These are phyloP conservation scores for Hyaloraphidium curvatum DNA, from an alignment of 192 early-diverging fungal species.

Conservation along the genomic window DNA sequence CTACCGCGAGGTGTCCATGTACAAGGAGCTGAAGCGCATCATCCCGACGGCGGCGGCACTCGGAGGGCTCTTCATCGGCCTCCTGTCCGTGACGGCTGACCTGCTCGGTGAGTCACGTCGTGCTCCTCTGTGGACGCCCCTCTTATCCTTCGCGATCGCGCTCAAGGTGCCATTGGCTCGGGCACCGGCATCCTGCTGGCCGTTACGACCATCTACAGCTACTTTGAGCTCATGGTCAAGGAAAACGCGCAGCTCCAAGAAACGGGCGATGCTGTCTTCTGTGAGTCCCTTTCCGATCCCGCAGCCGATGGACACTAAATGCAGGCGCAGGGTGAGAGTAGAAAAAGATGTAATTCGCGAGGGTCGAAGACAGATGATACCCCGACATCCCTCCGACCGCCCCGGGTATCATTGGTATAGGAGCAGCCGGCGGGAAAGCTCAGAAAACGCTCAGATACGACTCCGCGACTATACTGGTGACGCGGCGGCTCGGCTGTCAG, in stretches of 20 bases:
- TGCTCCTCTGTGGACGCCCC: neutral
- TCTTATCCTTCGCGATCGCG: neutral
- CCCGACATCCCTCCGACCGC: too few species aligned
- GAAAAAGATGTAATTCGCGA: too few species aligned
- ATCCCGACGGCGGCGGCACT: constrained; percentile 96
- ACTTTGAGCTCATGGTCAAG: constrained; percentile 94
- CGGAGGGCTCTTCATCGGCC: constrained; percentile 91
- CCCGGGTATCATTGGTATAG: too few species aligned
- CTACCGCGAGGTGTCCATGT: constrained; percentile 86
- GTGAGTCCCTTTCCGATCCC: too few species aligned
- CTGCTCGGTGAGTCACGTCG: constrained; percentile 39
- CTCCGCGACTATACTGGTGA: too few species aligned
- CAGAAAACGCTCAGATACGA: too few species aligned
- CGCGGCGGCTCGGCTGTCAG: too few species aligned
- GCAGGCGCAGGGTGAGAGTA: too few species aligned
- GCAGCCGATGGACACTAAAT: too few species aligned
- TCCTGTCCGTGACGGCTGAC: constrained; percentile 88
- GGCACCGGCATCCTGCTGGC: constrained; percentile 97
- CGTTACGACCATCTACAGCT: constrained; percentile 98
- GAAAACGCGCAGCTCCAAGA: constrained; percentile 20
- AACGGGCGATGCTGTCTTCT: neutral
- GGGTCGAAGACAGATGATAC: too few species aligned
- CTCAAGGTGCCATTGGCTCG: constrained; percentile 82
- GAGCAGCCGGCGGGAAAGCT: too few species aligned
- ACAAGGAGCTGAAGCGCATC: constrained; percentile 98